These are phyloP conservation scores for Leccinum fibrillosum DNA, from an alignment of 768 basidiomycete species.

Conservation along the genomic window DNA sequence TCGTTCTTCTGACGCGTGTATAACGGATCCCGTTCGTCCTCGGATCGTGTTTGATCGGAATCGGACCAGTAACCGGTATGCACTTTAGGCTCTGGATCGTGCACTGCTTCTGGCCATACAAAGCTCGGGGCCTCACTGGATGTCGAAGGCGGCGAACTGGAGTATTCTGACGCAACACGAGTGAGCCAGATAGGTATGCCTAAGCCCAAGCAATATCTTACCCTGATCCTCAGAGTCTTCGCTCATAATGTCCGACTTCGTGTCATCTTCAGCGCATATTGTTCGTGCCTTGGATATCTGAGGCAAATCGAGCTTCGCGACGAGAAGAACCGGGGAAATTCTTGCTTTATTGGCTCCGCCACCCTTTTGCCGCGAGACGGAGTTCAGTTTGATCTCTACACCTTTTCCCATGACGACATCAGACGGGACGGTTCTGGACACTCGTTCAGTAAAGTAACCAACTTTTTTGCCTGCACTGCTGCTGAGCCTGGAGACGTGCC, in stretches of 20 bases:
- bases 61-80: conserved; percentile 23
- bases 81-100: conserved; percentile 9
- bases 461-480: conserved; percentile 40
- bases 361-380: conserved; percentile 18
- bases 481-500: conserved; percentile 43
- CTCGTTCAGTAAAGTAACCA: conserved; percentile 17
- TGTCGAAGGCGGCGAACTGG: conserved; percentile 10
- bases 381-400: conserved; percentile 44
- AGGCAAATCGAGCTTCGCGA: conserved; percentile 22
- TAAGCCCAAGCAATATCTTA: background rate
- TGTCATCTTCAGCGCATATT: background rate
- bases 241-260: background rate
- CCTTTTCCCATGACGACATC: conserved; percentile 24
- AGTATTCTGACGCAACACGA: conserved; percentile 1
- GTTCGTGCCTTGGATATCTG: background rate
- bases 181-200: background rate
- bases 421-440: background rate
- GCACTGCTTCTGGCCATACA: conserved; percentile 11
- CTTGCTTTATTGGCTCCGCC: conserved; percentile 9
- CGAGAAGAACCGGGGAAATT: conserved; percentile 2
- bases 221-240: conserved; percentile 14
- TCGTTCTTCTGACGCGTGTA: conserved; percentile 10
- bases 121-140: conserved; percentile 6
- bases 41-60: conserved; percentile 13
- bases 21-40: conserved; percentile 20